phyloP scores from a whole-genome alignment of 768 basidiomycete genomes.

The Boletus sp. region DNA sequence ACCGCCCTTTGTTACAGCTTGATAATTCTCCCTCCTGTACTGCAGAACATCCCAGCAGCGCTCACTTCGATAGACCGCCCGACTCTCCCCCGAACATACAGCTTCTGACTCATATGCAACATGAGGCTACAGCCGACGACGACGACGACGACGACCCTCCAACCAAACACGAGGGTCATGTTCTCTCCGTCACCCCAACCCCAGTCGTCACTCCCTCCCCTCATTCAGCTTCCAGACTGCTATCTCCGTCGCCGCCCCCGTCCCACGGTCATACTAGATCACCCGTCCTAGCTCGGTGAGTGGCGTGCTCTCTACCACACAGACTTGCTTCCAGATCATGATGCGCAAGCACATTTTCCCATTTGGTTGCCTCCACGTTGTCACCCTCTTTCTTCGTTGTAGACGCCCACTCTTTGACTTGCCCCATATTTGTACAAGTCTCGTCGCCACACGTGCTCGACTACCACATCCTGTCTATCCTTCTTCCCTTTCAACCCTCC shows the following conservation, averaged over 20 bases:
- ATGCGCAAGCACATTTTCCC: background rate
- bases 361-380: constrained; percentile 11
- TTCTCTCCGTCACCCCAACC: constrained; percentile 15
- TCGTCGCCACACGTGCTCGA: constrained; percentile 16
- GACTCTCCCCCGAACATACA: constrained; percentile 8
- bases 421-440: constrained; percentile 15
- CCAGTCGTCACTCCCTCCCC: constrained; percentile 13
- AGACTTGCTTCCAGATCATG: constrained; percentile 4
- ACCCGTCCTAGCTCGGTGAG: constrained; percentile 33
- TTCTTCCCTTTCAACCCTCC: background rate
- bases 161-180: constrained; percentile 28
- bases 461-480: background rate
- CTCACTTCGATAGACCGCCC: constrained; percentile 8
- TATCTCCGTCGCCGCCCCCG: constrained; percentile 14
- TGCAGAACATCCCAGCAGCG: constrained; percentile 8
- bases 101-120: constrained; percentile 10
- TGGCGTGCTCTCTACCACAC: background rate
- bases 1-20: constrained; percentile 32
- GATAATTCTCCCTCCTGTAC: constrained; percentile 29
- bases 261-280: constrained; percentile 30
- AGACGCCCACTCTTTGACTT: background rate
- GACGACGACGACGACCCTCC: constrained; percentile 23
- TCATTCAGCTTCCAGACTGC: constrained; percentile 6
- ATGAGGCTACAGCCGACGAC: constrained; percentile 13
- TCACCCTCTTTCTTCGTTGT: constrained; percentile 11